These are phyloP conservation scores for Heritiera fomes DNA, from an alignment of 345 rosid species.

Conservation along the genomic window DNA sequence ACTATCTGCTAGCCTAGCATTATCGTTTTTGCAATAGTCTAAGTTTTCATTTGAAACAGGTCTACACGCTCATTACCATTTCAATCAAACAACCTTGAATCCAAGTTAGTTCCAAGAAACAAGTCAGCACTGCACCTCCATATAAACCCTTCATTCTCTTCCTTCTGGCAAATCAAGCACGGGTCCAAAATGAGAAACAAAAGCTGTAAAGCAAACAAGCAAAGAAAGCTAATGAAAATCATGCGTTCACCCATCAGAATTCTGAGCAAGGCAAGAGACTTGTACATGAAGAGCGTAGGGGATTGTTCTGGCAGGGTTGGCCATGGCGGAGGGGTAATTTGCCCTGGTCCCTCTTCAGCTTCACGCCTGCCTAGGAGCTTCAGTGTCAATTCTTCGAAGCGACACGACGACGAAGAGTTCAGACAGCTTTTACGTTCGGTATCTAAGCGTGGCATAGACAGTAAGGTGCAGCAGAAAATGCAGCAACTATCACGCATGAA, in stretches of 20 bases:
- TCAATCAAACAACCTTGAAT: not conserved
- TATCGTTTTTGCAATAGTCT: not conserved
- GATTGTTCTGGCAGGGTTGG: slow-evolving; percentile 29
- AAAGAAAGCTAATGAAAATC: slow-evolving; percentile 26
- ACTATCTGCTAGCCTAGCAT: too few relatives aligned
- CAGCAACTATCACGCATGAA: not conserved
- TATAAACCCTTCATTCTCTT: slow-evolving; percentile 3
- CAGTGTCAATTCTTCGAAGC: slow-evolving; percentile 31
- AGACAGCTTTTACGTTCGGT: slow-evolving; percentile 22
- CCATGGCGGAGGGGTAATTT: slow-evolving; percentile 22
- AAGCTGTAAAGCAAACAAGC: slow-evolving; percentile 21
- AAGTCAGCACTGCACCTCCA: not conserved
- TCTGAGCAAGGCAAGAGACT: slow-evolving; percentile 37
- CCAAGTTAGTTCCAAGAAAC: slow-evolving; percentile 26
- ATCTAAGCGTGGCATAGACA: slow-evolving; percentile 22
- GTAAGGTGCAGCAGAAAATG: not conserved
- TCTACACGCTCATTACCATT: slow-evolving; percentile 13
- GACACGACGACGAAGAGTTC: slow-evolving; percentile 19
- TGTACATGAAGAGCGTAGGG: slow-evolving; percentile 37
- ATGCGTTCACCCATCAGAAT: slow-evolving; percentile 31
- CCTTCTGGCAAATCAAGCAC: not conserved
- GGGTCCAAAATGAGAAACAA: slow-evolving; percentile 22
- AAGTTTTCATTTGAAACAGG: slow-evolving; percentile 10
- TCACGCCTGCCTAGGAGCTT: slow-evolving; percentile 35
- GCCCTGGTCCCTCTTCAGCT: not conserved